Evolutionary conservation across 306 rosid genomes (phyloP), one percentile per base, ranked within the genome.

Genomic region (Vigna unguiculata): DNA sequence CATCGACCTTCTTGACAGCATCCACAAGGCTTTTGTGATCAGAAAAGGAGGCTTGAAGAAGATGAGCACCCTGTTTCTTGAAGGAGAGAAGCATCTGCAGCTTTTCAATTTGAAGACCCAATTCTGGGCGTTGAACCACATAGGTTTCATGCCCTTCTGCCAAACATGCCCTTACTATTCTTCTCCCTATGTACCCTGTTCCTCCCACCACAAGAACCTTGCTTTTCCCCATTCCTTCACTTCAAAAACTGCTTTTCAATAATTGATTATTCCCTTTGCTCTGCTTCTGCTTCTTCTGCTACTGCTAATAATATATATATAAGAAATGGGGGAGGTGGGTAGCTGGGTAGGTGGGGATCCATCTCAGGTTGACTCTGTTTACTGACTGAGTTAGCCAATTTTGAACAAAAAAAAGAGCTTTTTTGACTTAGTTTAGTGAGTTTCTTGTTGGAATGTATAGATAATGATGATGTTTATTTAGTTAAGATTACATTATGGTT

Each of bases 151-250:
- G 90, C 5, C 98, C 97, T 8, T 84, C 64, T 22, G 64, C 90
- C 3, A 94, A 75, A 24, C 97, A 84, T 15, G 97, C 97, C 69
- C 19, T 84, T 4, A 94, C 98, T 2, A 94, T 86, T 55, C 97
- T 89, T 84, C 82, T 84, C 6, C 97, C 97, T 1, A 94, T 19
- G 68, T 92, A 94, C 3, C 98, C 96, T 1, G 86, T 92, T 22
- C 93, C 96, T 3, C 98, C 97, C 6, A 94, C 96, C 11, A 94
- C 93, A 1, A 94, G 89, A 76, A 94, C 95, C 87, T 83, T 90
- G 80, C 90, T 84, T 84, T 83, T 93, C 30, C 17, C 90, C 96
- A 89, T 90, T 15, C 0, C 4, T 3, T n/a, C 16, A 4, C 22
- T 36, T 40, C 45, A 40, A 40, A 28, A 34, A 34, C 9, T 34